Base-by-base conservation (phyloP, 2,329 filamentous ascomycete species). In the Chalaropsis thielavioides region DNA sequence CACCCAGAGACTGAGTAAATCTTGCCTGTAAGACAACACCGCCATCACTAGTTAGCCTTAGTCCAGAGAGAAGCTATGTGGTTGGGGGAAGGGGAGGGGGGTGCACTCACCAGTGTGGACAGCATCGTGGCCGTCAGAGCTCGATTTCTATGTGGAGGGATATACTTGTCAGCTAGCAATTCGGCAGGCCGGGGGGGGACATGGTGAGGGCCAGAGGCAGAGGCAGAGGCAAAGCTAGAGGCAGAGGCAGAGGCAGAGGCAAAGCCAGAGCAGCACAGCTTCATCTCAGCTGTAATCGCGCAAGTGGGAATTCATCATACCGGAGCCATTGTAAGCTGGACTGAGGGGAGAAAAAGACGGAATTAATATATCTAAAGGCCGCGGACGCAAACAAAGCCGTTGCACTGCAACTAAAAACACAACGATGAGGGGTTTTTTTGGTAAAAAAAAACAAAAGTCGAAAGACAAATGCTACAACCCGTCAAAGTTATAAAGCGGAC, bases 1-100 rank as follows among this genome's bases (percentile, higher is more conserved):
- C 71, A 83, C 81, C 85, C 86, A 69, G 81, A 83, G 70, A 83
- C 76, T 73, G 81, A 83, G 76, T 79, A 83, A 75, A 83, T 81
- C 77, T 82, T 83, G 79, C 81, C 81, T 83, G 69, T 22, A 68
- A 41, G 62, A 17, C 31, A 43, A 10, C 40, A 43, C 6, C 46
- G 22, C 11, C 11, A 46, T 24, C 31, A 17, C 10, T 19, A 38
- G 44, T 63, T 41, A 63, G 60, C 35, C 51, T 31, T 22, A 6
- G 13, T 35, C 31, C n/a, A 65, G 31, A 31, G 2, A 6, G 31
- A 31, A 31, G 31, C 31, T 31, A 31, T 31, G 31, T 31, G 6
- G 3, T 31, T 31, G 3, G 31, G 31, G 31, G 15, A 19, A 13
- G 11, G 3, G 31, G 31, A 6, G 15, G 22, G n/a, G 11, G 51